Percentiles rank a stretch among this genome's conserved stretches.
Evolutionary conservation across 2,329 filamentous ascomycete genomes (phyloP).

Genomic region (Beauveria sp.): DNA sequence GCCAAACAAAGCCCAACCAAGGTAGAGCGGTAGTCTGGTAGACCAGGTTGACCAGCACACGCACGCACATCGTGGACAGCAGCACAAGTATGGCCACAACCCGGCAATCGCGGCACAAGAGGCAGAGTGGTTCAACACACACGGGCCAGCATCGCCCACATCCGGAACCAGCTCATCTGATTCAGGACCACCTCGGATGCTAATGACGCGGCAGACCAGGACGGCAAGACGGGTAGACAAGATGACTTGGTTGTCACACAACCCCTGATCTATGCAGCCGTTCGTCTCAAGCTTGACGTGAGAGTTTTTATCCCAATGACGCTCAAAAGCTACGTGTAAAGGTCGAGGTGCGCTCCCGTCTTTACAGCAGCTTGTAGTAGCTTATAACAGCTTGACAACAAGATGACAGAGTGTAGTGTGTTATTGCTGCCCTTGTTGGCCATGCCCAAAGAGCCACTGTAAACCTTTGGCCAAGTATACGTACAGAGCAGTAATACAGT

Average conservation of each 20-base stretch:
- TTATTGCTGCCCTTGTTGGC: too few species aligned
- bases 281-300: background rate
- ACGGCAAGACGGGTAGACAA: background rate
- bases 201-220: background rate
- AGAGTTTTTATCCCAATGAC: too few species aligned
- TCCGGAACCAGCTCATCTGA: background rate
- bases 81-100: constrained; percentile 4
- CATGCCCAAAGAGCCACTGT: too few species aligned
- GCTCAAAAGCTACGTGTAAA: background rate
- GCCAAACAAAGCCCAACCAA: background rate
- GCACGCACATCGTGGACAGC: background rate
- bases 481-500: too few species aligned
- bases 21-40: background rate
- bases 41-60: background rate
- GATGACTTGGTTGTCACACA: background rate
- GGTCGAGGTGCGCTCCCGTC: background rate
- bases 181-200: background rate
- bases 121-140: background rate
- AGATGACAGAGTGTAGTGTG: too few species aligned
- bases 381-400: background rate
- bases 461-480: too few species aligned
- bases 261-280: background rate
- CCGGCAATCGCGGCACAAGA: constrained; percentile 3
- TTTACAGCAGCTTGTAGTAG: too few species aligned
- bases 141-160: background rate